Conservation (phyloP, 1,284 basidiomycete genomes). For the Mycena citricolor region DNA sequence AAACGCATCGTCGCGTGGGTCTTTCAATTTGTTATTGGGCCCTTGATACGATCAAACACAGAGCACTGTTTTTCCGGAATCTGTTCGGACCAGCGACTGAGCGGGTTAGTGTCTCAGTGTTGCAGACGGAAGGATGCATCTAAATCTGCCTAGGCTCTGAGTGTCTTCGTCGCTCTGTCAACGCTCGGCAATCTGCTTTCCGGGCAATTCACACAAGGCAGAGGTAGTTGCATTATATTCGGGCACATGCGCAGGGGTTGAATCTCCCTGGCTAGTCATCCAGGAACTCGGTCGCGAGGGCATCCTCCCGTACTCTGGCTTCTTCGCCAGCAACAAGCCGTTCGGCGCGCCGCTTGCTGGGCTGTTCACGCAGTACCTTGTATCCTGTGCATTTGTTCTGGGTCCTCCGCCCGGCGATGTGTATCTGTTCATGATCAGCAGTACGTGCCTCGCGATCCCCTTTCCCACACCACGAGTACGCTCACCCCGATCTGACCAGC, state of each 20-base stretch:
- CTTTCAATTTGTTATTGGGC: slow-evolving; percentile 2
- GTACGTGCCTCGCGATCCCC: slow-evolving; percentile 39
- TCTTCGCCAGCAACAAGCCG: slow-evolving; percentile 66
- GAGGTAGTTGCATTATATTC: slow-evolving; percentile 40
- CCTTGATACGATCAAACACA: slow-evolving; percentile 26
- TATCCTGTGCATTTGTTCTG: slow-evolving; percentile 50
- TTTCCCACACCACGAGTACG: too few species aligned
- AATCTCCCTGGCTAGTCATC: slow-evolving; percentile 42
- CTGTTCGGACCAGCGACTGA: slow-evolving; percentile 60
- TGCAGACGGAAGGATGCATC: too few species aligned
- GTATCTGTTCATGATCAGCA: slow-evolving; percentile 63
- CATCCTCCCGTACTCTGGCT: slow-evolving; percentile 56
- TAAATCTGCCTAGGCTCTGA: slow-evolving; percentile 56
- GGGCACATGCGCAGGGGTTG: not conserved
- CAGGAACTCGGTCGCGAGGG: slow-evolving; percentile 72
- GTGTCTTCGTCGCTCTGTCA: slow-evolving; percentile 61
- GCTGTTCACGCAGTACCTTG: slow-evolving; percentile 53
- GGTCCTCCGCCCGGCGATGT: slow-evolving; percentile 64
- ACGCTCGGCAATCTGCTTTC: slow-evolving; percentile 63
- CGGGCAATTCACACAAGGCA: slow-evolving; percentile 60
- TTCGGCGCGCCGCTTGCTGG: slow-evolving; percentile 61
- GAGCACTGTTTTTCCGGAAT: slow-evolving; percentile 68
- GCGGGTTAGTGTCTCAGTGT: slow-evolving; percentile 37
- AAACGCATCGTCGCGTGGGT: slow-evolving; percentile 62
- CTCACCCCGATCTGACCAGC: slow-evolving; percentile 39